Evolutionary conservation across 164 flowering plant species (phyloP), one percentile per base, ranked within the genome.

Genomic region (Nelumbo lutea): DNA sequence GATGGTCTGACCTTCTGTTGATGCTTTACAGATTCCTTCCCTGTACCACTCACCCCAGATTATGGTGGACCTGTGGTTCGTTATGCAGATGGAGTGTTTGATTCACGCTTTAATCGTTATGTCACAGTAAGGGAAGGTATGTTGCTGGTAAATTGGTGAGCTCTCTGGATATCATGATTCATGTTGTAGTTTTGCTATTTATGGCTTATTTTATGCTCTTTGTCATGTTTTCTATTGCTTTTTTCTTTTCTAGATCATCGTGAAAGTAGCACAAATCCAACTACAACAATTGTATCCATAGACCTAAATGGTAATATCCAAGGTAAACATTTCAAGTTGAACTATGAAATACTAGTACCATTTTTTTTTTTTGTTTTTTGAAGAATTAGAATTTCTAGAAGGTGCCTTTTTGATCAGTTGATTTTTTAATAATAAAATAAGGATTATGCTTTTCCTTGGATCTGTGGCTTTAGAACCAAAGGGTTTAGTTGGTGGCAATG

Each of bases 401-500:
- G 39, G 55, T 45, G 55, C n/a, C 27, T 41, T n/a, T 51, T 46
- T 59, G 59, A 7, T 11, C 40, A 40, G 5, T 27, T 15, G 13
- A 10, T 39, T 42, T 50, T 57, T 41, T 55, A 6, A 3, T n/a
- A 38, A 0, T 61, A 4, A 3, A 27, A 8, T 2, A 39, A 8
- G n/a, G 40, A 15, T 60, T 59, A 3, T 65, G 10, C 11, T 61
- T n/a, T 1, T 45, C 9, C 5, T 46, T 51, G 11, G 39, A 6
- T 59, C 60, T 42, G 45, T 73, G 59, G 45, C 65, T 83, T 64
- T 78, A 95, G 99, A 95, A 70, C 93, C 99, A 65, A 78, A 85
- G 75, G 73, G 84, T 9, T 75, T 95, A 69, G 85, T 89, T 38
- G 73, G 87, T 80, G 99, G 99, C 64, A 92, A 69, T 72, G 97